Base-by-base conservation (phyloP, 2,329 filamentous ascomycete species). In the Cladophialophora bantiana region DNA sequence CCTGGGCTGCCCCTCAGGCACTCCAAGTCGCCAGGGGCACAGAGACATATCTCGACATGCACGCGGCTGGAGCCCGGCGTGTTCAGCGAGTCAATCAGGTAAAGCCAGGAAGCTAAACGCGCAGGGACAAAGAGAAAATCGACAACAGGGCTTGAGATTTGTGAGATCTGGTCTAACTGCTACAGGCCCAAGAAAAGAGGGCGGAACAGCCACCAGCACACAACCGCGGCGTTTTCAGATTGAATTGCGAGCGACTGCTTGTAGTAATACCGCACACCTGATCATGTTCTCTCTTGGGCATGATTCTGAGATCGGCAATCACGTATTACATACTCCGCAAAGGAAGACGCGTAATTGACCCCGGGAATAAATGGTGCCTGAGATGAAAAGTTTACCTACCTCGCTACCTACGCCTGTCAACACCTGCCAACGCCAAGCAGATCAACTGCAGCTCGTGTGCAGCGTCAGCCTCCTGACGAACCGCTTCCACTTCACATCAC, bases 151-250 rank as follows among this genome's bases (percentile, higher is more conserved):
- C 59, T 61, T 61, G 59, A 26, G 31, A 61, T 61, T 45, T 38
- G 45, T 36, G 31, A 61, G 59, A 61, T 61, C 48, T 35, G 18
- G 45, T 53, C 59, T 61, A 61, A 61, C 59, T 48, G 40, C 48
- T 45, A 61, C 53, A 6, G 18, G 26, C 18, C 42, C 18, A 26
- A 50, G 9, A 12, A 10, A 42, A 26, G 26, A 26, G 26, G 26
- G 26, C 26, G 26, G 26, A 26, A 26, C 2, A 26, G 26, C 26
- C 26, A 26, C 26, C 26, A 26, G 26, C 26, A 26, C 26, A 26
- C 26, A 26, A 26, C 26, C 26, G 26, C 26, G 26, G 26, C 26
- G 26, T 26, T 26, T 26, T 26, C 26, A 26, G 26, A 26, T 26
- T 26, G 26, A 26, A 26, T 3, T 26, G 26, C 26, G 26, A 26